Percentiles rank a stretch among this genome's conserved stretches.
Conservation (phyloP, 192 early-diverging fungal genomes). For the Linderina pennispora region DNA sequence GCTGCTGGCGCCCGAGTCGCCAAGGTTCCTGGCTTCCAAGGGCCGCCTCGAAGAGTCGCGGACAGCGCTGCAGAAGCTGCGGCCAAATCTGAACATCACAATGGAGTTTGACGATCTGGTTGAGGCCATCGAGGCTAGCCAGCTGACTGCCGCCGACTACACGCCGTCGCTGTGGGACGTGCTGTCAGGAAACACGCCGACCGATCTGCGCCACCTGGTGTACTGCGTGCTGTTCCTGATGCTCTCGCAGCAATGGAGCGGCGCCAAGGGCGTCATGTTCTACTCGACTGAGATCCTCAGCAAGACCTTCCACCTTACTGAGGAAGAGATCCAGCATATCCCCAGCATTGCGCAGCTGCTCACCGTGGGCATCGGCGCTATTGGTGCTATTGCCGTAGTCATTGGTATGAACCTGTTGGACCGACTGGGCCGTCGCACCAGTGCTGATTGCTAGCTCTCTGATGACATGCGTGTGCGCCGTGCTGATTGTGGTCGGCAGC, state of each 20-base stretch:
- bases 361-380: slow-evolving; percentile 70
- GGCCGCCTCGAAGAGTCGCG: slow-evolving; percentile 51
- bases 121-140: slow-evolving; percentile 16
- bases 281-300: slow-evolving; percentile 76
- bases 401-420: slow-evolving; percentile 72
- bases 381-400: slow-evolving; percentile 70
- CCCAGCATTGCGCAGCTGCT: slow-evolving; percentile 62
- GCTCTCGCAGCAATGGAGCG: slow-evolving; percentile 80
- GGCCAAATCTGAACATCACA: slow-evolving; percentile 42
- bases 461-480: slow-evolving; percentile 51
- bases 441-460: slow-evolving; percentile 59
- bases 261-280: slow-evolving; percentile 86
- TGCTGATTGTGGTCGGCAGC: slow-evolving; percentile 54
- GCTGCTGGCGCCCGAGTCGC: slow-evolving; percentile 72
- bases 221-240: slow-evolving; percentile 63
- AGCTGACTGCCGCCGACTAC: slow-evolving; percentile 12
- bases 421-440: slow-evolving; percentile 59
- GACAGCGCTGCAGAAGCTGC: slow-evolving; percentile 48
- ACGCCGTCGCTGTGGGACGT: slow-evolving; percentile 36
- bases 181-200: slow-evolving; percentile 29
- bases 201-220: slow-evolving; percentile 58
- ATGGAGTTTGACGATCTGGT: slow-evolving; percentile 58
- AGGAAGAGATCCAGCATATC: slow-evolving; percentile 25
- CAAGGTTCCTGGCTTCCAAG: slow-evolving; percentile 58
- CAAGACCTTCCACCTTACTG: slow-evolving; percentile 43